phyloP scores from a whole-genome alignment of 345 rosid genomes.

The Eucalyptus cladocalyx region DNA sequence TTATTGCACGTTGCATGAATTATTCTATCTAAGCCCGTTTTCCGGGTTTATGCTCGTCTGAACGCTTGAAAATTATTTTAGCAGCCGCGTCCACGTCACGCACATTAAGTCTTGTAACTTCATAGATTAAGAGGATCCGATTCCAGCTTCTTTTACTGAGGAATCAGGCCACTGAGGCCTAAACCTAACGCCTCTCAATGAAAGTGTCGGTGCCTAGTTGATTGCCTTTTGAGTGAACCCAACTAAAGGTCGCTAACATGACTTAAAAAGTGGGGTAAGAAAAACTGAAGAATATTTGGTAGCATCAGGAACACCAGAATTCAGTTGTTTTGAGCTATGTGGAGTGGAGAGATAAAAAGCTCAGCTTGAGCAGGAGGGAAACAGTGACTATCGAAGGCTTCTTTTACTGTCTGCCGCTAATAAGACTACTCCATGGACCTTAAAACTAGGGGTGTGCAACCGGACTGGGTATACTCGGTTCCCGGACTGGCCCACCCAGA shows the following conservation, averaged over 20 bases:
- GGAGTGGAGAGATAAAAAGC: neutral
- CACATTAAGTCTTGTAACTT: neutral
- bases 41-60: neutral
- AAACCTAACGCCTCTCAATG: neutral
- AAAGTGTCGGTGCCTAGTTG: neutral
- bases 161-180: neutral
- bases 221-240: neutral
- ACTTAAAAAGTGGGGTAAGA: neutral
- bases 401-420: neutral
- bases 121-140: neutral
- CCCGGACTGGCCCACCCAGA: accelerated
- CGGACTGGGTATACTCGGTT: accelerated
- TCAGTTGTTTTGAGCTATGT: neutral
- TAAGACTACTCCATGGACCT: neutral
- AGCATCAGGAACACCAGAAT: neutral
- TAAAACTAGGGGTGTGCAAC: too few species aligned
- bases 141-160: neutral
- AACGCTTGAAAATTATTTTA: neutral
- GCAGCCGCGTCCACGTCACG: neutral
- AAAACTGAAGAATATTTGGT: neutral
- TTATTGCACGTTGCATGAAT: neutral
- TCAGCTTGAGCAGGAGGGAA: neutral
- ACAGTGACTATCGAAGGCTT: neutral
- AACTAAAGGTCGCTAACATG: neutral
- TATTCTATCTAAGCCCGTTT: neutral